These are phyloP conservation scores for Lipomyces sp. DNA, from an alignment of 805 yeast genomes.

Conservation along the genomic window DNA sequence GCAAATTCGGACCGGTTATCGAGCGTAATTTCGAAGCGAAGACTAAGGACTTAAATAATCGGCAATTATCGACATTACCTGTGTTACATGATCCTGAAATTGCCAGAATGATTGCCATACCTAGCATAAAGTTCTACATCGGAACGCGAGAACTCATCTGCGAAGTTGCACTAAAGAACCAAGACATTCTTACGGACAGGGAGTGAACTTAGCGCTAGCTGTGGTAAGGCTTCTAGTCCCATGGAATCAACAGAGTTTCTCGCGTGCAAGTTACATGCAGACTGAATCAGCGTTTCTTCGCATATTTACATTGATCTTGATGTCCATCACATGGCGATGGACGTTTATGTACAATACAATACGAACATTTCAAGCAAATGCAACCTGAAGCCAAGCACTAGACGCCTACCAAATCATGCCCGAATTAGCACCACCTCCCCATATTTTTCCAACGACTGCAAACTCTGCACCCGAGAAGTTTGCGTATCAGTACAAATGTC, in stretches of 20 bases:
- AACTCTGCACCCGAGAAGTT: conserved; percentile 25
- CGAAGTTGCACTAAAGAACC: neutral
- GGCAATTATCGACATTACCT: conserved; percentile 16
- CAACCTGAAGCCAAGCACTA: neutral
- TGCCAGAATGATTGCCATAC: conserved; percentile 15
- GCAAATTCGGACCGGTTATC: conserved; percentile 6
- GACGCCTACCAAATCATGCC: conserved; percentile 14
- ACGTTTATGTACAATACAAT: neutral
- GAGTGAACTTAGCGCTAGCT: neutral
- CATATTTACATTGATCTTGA: neutral
- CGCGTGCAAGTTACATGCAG: too few relatives aligned
- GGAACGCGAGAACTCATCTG: neutral
- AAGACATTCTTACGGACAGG: neutral
- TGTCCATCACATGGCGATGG: neutral
- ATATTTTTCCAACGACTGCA: conserved; percentile 17
- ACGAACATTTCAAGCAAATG: neutral
- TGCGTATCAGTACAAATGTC: conserved; percentile 70
- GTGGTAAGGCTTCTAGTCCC: too few relatives aligned
- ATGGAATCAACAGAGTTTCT: too few relatives aligned
- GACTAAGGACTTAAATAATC: neutral
- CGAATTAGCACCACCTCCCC: conserved; percentile 30
- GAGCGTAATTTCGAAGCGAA: neutral
- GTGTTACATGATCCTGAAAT: conserved; percentile 23
- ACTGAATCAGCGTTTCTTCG: too few relatives aligned
- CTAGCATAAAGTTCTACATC: conserved; percentile 4